Percentiles rank a stretch among this genome's conserved stretches.
Conservation (phyloP, 2,329 filamentous ascomycete species). For the Talaromyces marneffei region DNA sequence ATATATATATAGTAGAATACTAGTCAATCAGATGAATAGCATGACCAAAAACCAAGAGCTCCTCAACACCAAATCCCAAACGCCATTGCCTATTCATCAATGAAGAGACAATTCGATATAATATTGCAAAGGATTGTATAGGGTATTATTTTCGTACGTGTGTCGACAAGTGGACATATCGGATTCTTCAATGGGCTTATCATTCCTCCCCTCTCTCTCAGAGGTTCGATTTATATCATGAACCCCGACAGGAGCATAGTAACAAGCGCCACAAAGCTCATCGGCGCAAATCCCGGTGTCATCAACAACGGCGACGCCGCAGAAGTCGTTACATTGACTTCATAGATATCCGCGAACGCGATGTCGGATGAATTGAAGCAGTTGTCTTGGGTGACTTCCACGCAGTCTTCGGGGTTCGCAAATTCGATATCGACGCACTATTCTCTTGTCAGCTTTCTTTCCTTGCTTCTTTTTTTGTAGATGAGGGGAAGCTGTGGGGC, state of each 20-base stretch:
- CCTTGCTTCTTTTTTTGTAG: background rate
- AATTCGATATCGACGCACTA: conserved; percentile 96
- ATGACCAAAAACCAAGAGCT: background rate
- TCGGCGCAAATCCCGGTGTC: conserved; percentile 1
- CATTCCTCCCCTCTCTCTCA: background rate
- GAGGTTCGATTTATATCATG: background rate
- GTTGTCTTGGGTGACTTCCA: conserved; percentile 69
- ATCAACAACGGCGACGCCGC: conserved; percentile 16
- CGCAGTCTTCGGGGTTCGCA: conserved; percentile 69
- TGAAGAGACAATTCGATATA: background rate
- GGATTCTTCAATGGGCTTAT: too few relatives aligned
- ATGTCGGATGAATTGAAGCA: conserved; percentile 83
- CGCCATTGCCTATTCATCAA: background rate
- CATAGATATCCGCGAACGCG: conserved; percentile 69
- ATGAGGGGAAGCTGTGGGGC: conserved; percentile 15
- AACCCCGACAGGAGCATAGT: conserved; percentile 7
- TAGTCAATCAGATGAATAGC: background rate
- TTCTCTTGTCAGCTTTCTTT: background rate
- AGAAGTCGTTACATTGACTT: conserved; percentile 25
- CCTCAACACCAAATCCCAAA: background rate
- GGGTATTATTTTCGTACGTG: conserved; percentile 4
- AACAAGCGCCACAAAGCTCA: conserved; percentile 6
- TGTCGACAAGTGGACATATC: too few relatives aligned
- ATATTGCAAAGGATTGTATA: background rate
- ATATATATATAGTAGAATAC: background rate